phyloP scores from a whole-genome alignment of 2,329 filamentous ascomycete genomes.

The Penicillium freii region DNA sequence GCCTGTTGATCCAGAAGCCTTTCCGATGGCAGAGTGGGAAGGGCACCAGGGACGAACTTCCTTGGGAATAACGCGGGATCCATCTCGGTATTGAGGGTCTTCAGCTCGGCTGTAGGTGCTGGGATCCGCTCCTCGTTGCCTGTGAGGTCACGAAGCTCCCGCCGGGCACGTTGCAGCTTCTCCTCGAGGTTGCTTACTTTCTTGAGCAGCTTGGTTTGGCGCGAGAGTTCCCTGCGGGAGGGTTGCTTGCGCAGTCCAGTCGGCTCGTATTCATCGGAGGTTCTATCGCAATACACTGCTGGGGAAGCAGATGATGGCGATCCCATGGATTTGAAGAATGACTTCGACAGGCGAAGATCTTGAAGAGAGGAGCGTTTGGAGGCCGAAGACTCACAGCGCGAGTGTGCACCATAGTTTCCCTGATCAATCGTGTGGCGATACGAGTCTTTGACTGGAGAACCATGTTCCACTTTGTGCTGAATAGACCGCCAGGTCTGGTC shows the following conservation, averaged over 20 bases:
- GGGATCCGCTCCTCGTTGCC: conserved; percentile 34
- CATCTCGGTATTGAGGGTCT: conserved; percentile 25
- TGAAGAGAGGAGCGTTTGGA: conserved; percentile 36
- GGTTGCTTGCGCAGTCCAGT: conserved; percentile 46
- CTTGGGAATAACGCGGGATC: conserved; percentile 27
- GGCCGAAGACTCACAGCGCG: conserved; percentile 22
- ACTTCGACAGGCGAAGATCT: conserved; percentile 37
- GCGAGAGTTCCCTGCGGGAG: conserved; percentile 57
- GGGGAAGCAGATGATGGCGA: conserved; percentile 28
- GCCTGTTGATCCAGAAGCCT: conserved; percentile 41
- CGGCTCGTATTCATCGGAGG: conserved; percentile 26
- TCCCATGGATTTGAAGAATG: conserved; percentile 30
- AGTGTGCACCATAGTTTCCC: not conserved
- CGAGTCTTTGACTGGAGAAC: conserved; percentile 13
- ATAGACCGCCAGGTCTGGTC: conserved; percentile 39
- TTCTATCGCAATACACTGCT: conserved; percentile 15
- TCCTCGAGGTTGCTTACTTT: conserved; percentile 60
- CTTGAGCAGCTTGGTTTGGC: conserved; percentile 58
- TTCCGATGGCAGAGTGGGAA: conserved; percentile 49
- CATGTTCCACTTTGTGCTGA: conserved; percentile 32
- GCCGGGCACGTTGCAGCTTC: conserved; percentile 56
- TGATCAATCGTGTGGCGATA: conserved; percentile 16
- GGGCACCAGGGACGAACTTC: conserved; percentile 43
- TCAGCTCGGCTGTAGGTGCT: conserved; percentile 13
- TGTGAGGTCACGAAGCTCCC: conserved; percentile 53